Evolutionary conservation across 345 rosid species (phyloP).

Genomic region (Mercurialis annua): DNA sequence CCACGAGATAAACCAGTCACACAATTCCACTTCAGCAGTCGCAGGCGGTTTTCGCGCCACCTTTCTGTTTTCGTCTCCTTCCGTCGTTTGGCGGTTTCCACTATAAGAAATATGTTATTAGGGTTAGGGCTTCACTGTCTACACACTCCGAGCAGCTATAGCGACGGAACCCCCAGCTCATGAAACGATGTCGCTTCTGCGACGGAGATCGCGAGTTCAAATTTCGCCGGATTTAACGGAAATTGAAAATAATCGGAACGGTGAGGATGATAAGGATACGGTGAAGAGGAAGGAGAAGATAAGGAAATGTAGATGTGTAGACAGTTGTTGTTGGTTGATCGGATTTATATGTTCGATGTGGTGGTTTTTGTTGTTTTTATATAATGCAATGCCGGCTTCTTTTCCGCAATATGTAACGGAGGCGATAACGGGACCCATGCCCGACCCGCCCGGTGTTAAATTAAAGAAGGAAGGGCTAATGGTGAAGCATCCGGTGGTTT

Average conservation of each 20-base stretch:
- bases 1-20: constrained; percentile 6
- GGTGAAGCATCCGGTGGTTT: constrained; percentile 62
- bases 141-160: neutral
- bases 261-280: constrained; percentile 11
- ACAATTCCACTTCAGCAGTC: constrained; percentile 9
- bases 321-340: constrained; percentile 63
- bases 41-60: constrained; percentile 3
- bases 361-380: constrained; percentile 57
- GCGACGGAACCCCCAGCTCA: neutral
- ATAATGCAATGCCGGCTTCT: constrained; percentile 65
- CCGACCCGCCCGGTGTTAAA: constrained; percentile 68
- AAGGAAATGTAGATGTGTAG: constrained; percentile 47
- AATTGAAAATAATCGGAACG: constrained; percentile 9
- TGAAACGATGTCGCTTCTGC: constrained; percentile 13
- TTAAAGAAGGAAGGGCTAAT: constrained; percentile 53
- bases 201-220: constrained; percentile 30
- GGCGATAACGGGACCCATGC: constrained; percentile 57
- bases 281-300: constrained; percentile 8
- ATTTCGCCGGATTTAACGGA: constrained; percentile 10
- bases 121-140: constrained; percentile 1
- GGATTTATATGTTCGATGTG: constrained; percentile 54
- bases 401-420: constrained; percentile 69
- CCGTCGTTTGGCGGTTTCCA: neutral
- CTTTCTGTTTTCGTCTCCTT: neutral
- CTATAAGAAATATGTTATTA: neutral